Evolutionary conservation across 2,329 filamentous ascomycete genomes (phyloP), one percentile per base, ranked within the genome.

Genomic region (Colletotrichum theobromicola): DNA sequence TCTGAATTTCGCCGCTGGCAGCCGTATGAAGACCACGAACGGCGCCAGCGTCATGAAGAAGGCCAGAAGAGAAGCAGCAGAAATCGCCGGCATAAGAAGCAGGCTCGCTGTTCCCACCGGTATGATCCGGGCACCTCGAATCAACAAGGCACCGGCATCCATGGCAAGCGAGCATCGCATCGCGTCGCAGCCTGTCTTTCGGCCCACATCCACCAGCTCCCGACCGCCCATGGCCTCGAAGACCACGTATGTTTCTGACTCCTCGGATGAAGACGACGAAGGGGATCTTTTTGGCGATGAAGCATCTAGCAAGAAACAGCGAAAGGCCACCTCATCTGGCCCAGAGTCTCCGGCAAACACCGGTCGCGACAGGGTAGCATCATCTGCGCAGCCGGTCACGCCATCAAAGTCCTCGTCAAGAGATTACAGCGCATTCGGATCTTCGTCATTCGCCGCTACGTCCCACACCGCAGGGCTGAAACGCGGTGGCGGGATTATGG

Each of bases 21-120:
- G 86, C 70, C 86, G 89, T 72, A 89, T 89, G 63, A 91, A 89
- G 81, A 85, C 85, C 35, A 85, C 84, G 35, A 87, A 85, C 24
- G 88, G 87, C 32, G 85, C 89, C 70, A 89, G 87, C 74, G 86
- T 92, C 65, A 85, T 93, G 78, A 85, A 87, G 68, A 90, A 88
- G 77, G 89, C 90, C 26, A 86, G 87, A 58, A 86, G 89, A 62
- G 89, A 93, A 78, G 89, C 88, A 7, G 86, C 85, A 61, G 88
- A 91, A 77, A 89, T 91, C 57, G 84, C 84, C 67, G 85, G 77
- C 70, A 86, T 86, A 72, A 75, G 70, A 65, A 75, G 75, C 55
- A 65, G 53, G 28, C 24, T 75, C 55, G 72, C 74, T 24, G 53
- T 73, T 12, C 75, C 74, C 18, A 76, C 75, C 10, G 75, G 75